Base-by-base conservation (phyloP, 805 yeast species). In the Ogataea pignaliae region DNA sequence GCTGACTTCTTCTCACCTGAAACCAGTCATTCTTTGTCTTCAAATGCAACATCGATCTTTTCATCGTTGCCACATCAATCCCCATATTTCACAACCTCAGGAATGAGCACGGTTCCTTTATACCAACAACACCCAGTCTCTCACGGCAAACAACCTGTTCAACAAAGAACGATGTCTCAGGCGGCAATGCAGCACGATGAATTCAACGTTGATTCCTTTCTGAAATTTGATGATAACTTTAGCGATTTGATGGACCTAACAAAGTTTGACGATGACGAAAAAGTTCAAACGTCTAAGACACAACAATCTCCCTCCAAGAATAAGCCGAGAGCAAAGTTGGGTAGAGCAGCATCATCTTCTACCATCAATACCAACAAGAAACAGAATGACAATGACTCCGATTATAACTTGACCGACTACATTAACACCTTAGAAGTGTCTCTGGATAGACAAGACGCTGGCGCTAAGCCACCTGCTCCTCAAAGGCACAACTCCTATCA, bases 371-470 rank as follows among this genome's bases (percentile, higher is more conserved):
- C 29, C 21, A 32, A 30, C 13, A 13, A 16, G 11, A 18, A 38
- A 35, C 32, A 26, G 28, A 15, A 40, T 10, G 31, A 40, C 9
- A 37, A n/a, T 30, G 38, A 37, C 5, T 32, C 43, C 5, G 57
- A 54, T 35, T 53, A 56, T 42, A 53, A 60, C 37, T 47, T 60
- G 28, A 56, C 60, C 10, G 60, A 55, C 40, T 63, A 64, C 42
- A 63, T 64, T 39, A 60, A 57, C 44, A 56, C 68, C 7, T 39
- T 66, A 44, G 67, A 65, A 41, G 54, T 56, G n/a, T 56, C 65
- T 3, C 45, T 63, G 32, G 62, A 62, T 37, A 59, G 53, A 18
- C 61, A 58, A 13, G 31, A 18, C 18, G 4, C 13, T 30, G 46
- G 51, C 12, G 44, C 45, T 40, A 42, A 46, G 21, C 44, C 35